phyloP scores from a whole-genome alignment of 352 stramenopile species.

The Globisporangium radiosum region DNA sequence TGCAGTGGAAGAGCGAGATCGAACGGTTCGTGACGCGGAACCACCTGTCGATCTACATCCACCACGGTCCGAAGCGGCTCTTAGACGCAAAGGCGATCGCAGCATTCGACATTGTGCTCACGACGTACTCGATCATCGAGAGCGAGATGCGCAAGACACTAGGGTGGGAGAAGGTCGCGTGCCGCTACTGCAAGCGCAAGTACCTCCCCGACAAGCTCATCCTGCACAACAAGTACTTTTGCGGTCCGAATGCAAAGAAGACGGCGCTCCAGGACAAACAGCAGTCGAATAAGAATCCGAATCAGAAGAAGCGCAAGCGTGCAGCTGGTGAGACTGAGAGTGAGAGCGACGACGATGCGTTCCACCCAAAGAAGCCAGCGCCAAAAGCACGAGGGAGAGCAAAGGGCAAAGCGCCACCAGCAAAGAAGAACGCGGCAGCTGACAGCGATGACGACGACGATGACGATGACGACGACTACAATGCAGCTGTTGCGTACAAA shows the following conservation, averaged over 20 bases:
- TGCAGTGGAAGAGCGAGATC: conserved; percentile 91
- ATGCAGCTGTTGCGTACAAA: conserved; percentile 13
- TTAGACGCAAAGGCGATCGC: conserved; percentile 71
- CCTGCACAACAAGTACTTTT: conserved; percentile 97
- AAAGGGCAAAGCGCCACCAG: conserved; percentile 20
- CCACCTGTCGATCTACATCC: conserved; percentile 92
- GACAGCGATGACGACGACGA: conserved; percentile 29
- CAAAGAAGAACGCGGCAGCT: conserved; percentile 9
- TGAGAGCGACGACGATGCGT: conserved; percentile 30
- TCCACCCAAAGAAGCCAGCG: conserved; percentile 47
- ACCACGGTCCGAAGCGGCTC: conserved; percentile 92
- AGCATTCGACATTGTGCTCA: conserved; percentile 97
- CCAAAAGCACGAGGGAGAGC: conserved; percentile 28
- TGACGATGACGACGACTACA: conserved; percentile 21
- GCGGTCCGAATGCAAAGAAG: conserved; percentile 91
- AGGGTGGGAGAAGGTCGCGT: conserved; percentile 75
- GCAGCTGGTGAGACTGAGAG: conserved; percentile 56
- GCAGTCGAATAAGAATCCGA: conserved; percentile 39
- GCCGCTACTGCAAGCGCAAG: conserved; percentile 93
- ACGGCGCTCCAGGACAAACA: conserved; percentile 25
- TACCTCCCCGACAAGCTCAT: conserved; percentile 93
- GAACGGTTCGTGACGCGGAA: conserved; percentile 90
- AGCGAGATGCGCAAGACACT: conserved; percentile 85
- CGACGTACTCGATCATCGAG: conserved; percentile 96
- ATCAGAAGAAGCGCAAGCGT: conserved; percentile 32